Conservation (phyloP, 148 eudicot species). For the Cornus controversa region DNA sequence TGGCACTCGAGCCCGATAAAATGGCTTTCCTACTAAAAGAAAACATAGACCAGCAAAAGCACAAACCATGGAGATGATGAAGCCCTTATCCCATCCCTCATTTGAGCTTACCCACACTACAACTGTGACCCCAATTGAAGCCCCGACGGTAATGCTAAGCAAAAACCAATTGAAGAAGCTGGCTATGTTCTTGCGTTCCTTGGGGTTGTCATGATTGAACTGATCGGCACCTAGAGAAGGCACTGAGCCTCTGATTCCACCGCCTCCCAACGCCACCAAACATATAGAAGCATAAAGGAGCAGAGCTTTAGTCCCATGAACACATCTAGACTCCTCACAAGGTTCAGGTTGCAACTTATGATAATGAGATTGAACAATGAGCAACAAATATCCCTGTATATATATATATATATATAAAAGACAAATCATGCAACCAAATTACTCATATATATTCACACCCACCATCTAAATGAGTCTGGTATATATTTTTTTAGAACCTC, state of each 20-base stretch:
- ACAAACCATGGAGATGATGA: constrained; percentile 13
- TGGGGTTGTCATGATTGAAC: constrained; percentile 5
- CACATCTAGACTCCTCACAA: constrained; percentile 7
- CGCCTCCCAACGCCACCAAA: constrained; percentile 11
- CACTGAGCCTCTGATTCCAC: constrained; percentile 12
- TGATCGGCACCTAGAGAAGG: constrained; percentile 19
- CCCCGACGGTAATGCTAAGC: constrained; percentile 3
- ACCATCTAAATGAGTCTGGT: too few relatives aligned
- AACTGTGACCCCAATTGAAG: constrained; percentile 12
- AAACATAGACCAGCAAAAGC: constrained; percentile 2
- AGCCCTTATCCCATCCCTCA: constrained; percentile 17
- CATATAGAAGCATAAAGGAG: constrained; percentile 5
- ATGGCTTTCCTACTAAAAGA: constrained; percentile 11
- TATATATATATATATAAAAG: too few relatives aligned
- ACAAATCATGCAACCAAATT: too few relatives aligned
- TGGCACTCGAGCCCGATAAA: constrained; percentile 7
- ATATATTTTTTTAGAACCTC: too few relatives aligned
- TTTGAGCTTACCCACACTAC: constrained; percentile 15
- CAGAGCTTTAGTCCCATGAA: constrained; percentile 12
- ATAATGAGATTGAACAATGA: constrained; percentile 6
- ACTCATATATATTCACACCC: too few relatives aligned
- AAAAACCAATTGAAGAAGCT: constrained; percentile 17
- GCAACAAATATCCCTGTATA: constrained; percentile 11
- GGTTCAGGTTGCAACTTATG: constrained; percentile 14
- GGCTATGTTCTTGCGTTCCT: constrained; percentile 15